A percentile compares a stretch with the other conserved stretches of the same genome.
Evolutionary conservation across 331 rosid species (phyloP).

Genomic region (Erythrophleum ivorense): DNA sequence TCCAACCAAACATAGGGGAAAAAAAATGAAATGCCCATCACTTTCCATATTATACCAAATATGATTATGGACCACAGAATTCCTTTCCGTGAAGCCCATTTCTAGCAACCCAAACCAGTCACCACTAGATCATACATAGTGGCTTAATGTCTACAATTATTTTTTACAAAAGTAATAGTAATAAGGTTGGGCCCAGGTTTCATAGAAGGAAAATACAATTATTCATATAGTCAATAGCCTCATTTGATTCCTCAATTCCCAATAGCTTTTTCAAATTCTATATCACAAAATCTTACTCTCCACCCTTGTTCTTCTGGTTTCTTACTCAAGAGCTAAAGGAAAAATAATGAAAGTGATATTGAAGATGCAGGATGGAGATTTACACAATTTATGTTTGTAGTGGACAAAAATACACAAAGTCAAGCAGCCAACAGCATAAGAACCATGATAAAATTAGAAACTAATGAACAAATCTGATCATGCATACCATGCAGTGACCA

Average conservation of each 20-base stretch:
- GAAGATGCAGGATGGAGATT: constrained; percentile 14
- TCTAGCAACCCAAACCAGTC: not conserved
- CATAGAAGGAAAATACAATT: not conserved
- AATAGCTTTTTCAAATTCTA: not conserved
- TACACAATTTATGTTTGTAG: not conserved
- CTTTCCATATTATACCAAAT: no score
- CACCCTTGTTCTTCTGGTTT: not conserved
- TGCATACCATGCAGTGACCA: constrained; percentile 87
- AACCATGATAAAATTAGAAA: not conserved
- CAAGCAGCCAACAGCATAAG: constrained; percentile 1
- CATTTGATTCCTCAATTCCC: constrained; percentile 13
- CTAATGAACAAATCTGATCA: not conserved
- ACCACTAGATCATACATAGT: not conserved
- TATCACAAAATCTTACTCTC: constrained; percentile 15
- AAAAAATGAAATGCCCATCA: no score
- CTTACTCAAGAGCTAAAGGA: constrained; percentile 11
- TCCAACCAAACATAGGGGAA: no score
- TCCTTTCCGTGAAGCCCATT: not conserved
- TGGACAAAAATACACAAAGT: constrained; percentile 23
- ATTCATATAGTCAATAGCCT: constrained; percentile 26
- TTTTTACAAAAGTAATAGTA: constrained; percentile 7
- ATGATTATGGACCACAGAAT: no score
- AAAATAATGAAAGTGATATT: not conserved
- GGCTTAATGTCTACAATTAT: not conserved
- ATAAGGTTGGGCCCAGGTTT: not conserved